Evolutionary conservation across 2,329 filamentous ascomycete genomes (phyloP), one percentile per base, ranked within the genome.

Genomic region (Escovopsis sp.): DNA sequence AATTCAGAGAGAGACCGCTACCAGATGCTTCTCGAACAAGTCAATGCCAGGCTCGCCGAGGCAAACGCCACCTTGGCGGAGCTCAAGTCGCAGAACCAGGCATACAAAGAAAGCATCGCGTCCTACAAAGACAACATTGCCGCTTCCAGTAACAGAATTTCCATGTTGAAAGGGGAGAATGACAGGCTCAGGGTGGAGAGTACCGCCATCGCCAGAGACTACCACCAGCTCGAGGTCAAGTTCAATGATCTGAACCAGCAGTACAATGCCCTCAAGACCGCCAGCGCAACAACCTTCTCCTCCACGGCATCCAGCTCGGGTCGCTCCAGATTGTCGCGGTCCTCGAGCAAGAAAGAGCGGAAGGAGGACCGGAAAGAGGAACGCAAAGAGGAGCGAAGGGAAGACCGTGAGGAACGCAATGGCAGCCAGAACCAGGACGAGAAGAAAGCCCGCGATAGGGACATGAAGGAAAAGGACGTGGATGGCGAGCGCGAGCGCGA

Each of bases 1-100:
- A 33, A 40, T 26, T 46, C 41, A 5, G 52, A 55, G 12, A 42
- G 47, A 28, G 51, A 55, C 42, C 47, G 45, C 32, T 55, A 58
- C 45, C 51, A 56, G 43, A 43, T 40, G 12, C 48, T 49, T 39
- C 49, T 54, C 34, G 53, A 59, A 33, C 48, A 53, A 43, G 52
- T 54, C 40, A 57, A 46, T 41, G 52, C 53, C 44, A 59, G 57
- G 47, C 45, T 59, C 26, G 51, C 55, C 19, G 55, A 59, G 36
- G 44, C 45, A 28, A 54, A 49, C 34, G 28, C 46, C 26, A 38
- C 42, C 40, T 26, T 38, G 12, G 28, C 26, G 18, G 37, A 39
- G 4, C 37, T 53, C 38, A 49, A 51, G 36, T 26, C 41, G 12
- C 45, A 51, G 36, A 35, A 42, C 7, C 43, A 47, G 18, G 34